These are phyloP conservation scores for Linum usitatissimum DNA, from an alignment of 345 rosid genomes.

Conservation along the genomic window DNA sequence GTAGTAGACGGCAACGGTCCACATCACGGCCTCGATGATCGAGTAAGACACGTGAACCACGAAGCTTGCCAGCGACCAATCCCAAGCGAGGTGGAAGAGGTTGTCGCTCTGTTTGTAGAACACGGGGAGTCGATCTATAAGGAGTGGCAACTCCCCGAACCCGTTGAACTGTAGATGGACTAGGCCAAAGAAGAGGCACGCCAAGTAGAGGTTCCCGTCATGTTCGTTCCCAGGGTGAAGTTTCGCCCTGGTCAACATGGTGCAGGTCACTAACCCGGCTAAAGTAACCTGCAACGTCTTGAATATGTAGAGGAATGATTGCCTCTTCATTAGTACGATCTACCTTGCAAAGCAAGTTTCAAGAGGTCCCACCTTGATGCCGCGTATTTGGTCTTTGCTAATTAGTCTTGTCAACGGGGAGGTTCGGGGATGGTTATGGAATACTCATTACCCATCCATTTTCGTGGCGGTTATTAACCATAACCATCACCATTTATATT, in stretches of 20 bases:
- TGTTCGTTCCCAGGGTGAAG: slow-evolving; percentile 20
- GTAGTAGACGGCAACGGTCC: slow-evolving; percentile 66
- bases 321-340: slow-evolving; percentile 53
- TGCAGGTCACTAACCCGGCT: not conserved
- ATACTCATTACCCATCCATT: too few relatives aligned
- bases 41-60: slow-evolving; percentile 45
- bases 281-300: slow-evolving; percentile 39
- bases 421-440: too few relatives aligned
- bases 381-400: slow-evolving; percentile 27
- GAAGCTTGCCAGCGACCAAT: slow-evolving; percentile 47
- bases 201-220: slow-evolving; percentile 43
- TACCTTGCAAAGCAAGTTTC: slow-evolving; percentile 55
- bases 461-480: too few relatives aligned
- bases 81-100: slow-evolving; percentile 60
- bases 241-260: not conserved
- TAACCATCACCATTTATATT: too few relatives aligned
- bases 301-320: slow-evolving; percentile 39
- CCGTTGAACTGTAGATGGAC: slow-evolving; percentile 38
- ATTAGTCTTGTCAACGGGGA: too few relatives aligned
- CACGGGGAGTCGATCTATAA: slow-evolving; percentile 37
- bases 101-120: slow-evolving; percentile 54
- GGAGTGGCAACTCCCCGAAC: slow-evolving; percentile 38
- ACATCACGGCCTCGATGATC: slow-evolving; percentile 36
- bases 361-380: slow-evolving; percentile 44
- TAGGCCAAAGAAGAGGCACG: slow-evolving; percentile 38